Percentiles rank a stretch among this genome's conserved stretches.
phyloP scores from a whole-genome alignment of 2,329 filamentous ascomycete genomes.

The Apiospora saccharicola region DNA sequence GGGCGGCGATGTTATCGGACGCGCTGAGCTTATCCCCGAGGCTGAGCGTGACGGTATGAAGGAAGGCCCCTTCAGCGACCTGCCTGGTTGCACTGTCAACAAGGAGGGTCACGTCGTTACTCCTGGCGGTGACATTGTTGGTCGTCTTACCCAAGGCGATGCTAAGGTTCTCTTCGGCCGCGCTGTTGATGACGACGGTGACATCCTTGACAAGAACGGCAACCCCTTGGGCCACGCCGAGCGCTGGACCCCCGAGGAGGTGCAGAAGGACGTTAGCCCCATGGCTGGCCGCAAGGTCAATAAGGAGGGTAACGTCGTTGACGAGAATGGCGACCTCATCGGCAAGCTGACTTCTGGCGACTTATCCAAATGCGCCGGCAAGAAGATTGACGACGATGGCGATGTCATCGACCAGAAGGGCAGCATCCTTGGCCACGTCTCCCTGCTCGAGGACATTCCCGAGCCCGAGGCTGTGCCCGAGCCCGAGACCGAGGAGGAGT shows the following conservation, averaged over 20 bases:
- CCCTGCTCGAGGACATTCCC: conserved; percentile 68
- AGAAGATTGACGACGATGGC: conserved; percentile 74
- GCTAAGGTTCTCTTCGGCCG: conserved; percentile 76
- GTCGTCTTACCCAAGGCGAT: conserved; percentile 75
- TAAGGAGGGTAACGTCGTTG: conserved; percentile 64
- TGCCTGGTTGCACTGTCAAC: conserved; percentile 68
- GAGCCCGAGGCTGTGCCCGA: conserved; percentile 51
- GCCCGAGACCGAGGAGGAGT: conserved; percentile 55
- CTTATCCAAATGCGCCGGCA: conserved; percentile 68
- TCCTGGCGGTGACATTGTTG: conserved; percentile 73
- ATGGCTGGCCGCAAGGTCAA: conserved; percentile 64
- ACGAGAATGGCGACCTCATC: conserved; percentile 66
- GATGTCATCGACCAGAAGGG: conserved; percentile 76
- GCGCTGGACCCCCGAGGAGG: conserved; percentile 65
- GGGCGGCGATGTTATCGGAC: conserved; percentile 73
- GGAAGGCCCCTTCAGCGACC: conserved; percentile 74
- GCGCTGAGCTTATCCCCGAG: conserved; percentile 72
- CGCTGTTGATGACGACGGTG: conserved; percentile 80
- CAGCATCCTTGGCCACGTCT: conserved; percentile 70
- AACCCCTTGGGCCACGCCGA: conserved; percentile 66
- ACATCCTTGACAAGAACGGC: conserved; percentile 79
- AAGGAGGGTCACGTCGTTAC: conserved; percentile 76
- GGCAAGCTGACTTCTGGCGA: conserved; percentile 75
- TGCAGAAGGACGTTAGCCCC: conserved; percentile 58
- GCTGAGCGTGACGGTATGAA: conserved; percentile 68